These are phyloP conservation scores for Mycogone perniciosa DNA, from an alignment of 2,329 filamentous ascomycete genomes.

Conservation along the genomic window DNA sequence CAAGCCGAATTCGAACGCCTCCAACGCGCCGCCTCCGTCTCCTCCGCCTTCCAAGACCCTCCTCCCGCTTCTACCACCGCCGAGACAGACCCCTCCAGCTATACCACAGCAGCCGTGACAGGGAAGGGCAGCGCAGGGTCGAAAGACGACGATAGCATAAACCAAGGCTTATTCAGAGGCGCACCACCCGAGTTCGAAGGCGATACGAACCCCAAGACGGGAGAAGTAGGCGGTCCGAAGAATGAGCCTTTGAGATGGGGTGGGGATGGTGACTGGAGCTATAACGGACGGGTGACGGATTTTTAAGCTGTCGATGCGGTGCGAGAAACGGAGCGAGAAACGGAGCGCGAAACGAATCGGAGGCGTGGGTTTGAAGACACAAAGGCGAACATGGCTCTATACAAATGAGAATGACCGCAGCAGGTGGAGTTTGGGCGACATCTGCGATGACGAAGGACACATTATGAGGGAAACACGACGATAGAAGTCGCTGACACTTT, in stretches of 20 bases:
- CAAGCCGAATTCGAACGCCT: conserved; percentile 88
- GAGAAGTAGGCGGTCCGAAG: conserved; percentile 94
- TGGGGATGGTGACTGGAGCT: conserved; percentile 72
- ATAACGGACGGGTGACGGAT: conserved; percentile 90
- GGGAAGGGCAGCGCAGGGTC: conserved; percentile 16
- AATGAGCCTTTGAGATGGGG: conserved; percentile 94
- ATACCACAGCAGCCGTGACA: background rate
- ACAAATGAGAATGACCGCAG: no score
- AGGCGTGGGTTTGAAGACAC: background rate
- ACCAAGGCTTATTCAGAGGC: conserved; percentile 61
- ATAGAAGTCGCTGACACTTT: background rate
- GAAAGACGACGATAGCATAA: conserved; percentile 42
- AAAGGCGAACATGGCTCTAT: no score
- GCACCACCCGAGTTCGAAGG: conserved; percentile 89
- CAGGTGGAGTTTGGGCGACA: no score
- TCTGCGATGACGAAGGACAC: no score
- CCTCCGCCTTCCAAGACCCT: conserved; percentile 33
- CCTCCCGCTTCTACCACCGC: conserved; percentile 19
- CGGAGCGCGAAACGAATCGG: background rate
- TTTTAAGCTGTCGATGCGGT: conserved; percentile 45
- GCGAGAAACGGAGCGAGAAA: background rate
- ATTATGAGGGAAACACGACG: background rate
- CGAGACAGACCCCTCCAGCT: conserved; percentile 20
- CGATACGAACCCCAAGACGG: conserved; percentile 85
- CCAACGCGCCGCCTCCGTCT: conserved; percentile 55